Percentiles rank a stretch among this genome's conserved stretches.
Evolutionary conservation across 768 basidiomycete species (phyloP).

Genomic region (Boletus pseudopeckii): DNA sequence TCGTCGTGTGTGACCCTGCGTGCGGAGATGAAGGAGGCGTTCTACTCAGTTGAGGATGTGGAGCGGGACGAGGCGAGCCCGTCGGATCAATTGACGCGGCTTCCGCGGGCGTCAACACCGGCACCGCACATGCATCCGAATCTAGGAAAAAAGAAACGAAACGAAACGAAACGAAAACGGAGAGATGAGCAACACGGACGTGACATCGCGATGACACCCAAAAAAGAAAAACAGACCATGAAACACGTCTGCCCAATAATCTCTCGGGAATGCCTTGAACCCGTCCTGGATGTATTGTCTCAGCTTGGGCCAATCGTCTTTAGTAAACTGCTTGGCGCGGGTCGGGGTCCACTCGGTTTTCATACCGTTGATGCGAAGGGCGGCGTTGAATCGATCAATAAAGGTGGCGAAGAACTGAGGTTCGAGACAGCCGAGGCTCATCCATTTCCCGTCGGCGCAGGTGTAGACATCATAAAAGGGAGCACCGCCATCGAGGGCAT

Average conservation of each 20-base stretch:
- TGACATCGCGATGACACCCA: background rate
- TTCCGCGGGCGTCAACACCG: slow-evolving; percentile 63
- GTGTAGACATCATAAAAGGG: slow-evolving; percentile 76
- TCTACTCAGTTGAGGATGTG: slow-evolving; percentile 47
- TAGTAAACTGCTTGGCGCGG: slow-evolving; percentile 41
- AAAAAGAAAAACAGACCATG: slow-evolving; percentile 42
- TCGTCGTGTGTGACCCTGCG: slow-evolving; percentile 2
- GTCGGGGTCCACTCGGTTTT: slow-evolving; percentile 55
- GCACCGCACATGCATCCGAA: slow-evolving; percentile 69
- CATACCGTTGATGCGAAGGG: slow-evolving; percentile 42
- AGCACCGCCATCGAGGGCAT: slow-evolving; percentile 70
- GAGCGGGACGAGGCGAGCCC: slow-evolving; percentile 40
- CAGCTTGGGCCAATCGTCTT: slow-evolving; percentile 54
- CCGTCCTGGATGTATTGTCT: slow-evolving; percentile 58
- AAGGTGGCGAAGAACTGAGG: slow-evolving; percentile 68
- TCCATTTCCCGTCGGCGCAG: slow-evolving; percentile 69
- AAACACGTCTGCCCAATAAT: slow-evolving; percentile 68
- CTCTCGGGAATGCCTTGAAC: slow-evolving; percentile 56
- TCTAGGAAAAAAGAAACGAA: slow-evolving; percentile 35
- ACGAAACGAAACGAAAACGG: background rate
- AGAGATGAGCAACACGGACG: background rate
- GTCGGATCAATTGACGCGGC: slow-evolving; percentile 44
- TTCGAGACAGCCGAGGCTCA: slow-evolving; percentile 76
- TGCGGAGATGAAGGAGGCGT: slow-evolving; percentile 25
- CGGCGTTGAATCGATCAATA: slow-evolving; percentile 48